These are phyloP conservation scores for Cystofilobasidium ferigula DNA, from an alignment of 768 basidiomycete species.

Conservation along the genomic window DNA sequence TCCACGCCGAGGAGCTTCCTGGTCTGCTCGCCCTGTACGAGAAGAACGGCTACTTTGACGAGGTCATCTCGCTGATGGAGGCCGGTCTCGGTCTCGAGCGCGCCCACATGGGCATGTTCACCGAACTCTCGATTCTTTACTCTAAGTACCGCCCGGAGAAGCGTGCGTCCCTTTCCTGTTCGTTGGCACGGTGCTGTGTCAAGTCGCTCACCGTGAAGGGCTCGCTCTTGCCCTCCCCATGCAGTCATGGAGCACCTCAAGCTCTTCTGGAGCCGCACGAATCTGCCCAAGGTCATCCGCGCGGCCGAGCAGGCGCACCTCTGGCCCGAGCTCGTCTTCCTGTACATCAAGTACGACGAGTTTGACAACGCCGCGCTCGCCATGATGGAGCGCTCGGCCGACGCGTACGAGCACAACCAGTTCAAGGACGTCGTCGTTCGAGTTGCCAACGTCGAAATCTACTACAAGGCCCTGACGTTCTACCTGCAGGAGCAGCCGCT, in stretches of 20 bases:
- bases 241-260: constrained; percentile 98
- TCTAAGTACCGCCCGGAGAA: constrained; percentile 93
- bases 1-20: constrained; percentile 78
- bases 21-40: constrained; percentile 72
- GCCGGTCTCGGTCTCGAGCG: constrained; percentile 87
- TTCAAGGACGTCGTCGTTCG: constrained; percentile 98
- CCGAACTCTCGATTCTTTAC: constrained; percentile 78
- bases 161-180: constrained; percentile 46
- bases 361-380: constrained; percentile 89
- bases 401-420: constrained; percentile 98
- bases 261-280: constrained; percentile 76
- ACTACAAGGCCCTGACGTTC: constrained; percentile 90
- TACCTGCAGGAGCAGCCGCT: constrained; percentile 90
- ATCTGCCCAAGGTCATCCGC: constrained; percentile 98
- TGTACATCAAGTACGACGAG: constrained; percentile 81
- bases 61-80: constrained; percentile 80
- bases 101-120: constrained; percentile 98
- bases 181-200: neutral
- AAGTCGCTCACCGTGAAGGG: neutral
- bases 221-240: no score
- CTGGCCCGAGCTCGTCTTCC: constrained; percentile 95
- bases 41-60: constrained; percentile 82
- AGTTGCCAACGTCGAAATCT: constrained; percentile 95
- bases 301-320: constrained; percentile 92
- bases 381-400: constrained; percentile 97